phyloP scores from a whole-genome alignment of 2,329 filamentous ascomycete species.

The Ophiostoma quercus region DNA sequence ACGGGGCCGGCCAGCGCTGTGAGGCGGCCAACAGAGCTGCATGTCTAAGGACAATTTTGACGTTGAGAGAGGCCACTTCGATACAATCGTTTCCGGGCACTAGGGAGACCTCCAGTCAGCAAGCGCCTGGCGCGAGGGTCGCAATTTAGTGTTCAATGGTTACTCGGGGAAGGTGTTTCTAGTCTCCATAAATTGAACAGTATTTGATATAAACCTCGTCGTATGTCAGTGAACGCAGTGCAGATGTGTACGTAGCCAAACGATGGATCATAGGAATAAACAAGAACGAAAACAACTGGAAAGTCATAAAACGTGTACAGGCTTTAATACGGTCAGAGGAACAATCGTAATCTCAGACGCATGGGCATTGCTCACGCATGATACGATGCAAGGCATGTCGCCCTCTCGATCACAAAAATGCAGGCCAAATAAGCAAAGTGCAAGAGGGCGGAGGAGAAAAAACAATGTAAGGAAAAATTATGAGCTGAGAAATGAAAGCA shows the following conservation, averaged over 20 bases:
- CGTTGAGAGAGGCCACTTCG: neutral
- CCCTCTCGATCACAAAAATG: too few relatives aligned
- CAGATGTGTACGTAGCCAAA: neutral
- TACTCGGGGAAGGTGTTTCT: neutral
- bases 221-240: neutral
- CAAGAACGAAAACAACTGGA: neutral
- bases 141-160: neutral
- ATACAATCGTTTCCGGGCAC: neutral
- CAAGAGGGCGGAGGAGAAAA: neutral
- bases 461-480: neutral
- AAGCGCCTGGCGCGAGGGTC: neutral
- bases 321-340: too few relatives aligned
- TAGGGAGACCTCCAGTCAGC: neutral
- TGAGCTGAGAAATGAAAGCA: neutral
- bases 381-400: too few relatives aligned
- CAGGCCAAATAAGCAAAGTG: neutral
- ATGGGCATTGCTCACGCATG: too few relatives aligned
- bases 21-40: neutral
- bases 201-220: neutral
- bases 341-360: neutral
- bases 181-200: neutral
- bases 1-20: too few relatives aligned
- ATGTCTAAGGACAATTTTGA: neutral
- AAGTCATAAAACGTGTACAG: neutral
- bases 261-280: neutral